Percentiles rank a stretch among this genome's conserved stretches.
Conservation (phyloP, 139 green algal genomes). For the Pleodorina starrii region DNA sequence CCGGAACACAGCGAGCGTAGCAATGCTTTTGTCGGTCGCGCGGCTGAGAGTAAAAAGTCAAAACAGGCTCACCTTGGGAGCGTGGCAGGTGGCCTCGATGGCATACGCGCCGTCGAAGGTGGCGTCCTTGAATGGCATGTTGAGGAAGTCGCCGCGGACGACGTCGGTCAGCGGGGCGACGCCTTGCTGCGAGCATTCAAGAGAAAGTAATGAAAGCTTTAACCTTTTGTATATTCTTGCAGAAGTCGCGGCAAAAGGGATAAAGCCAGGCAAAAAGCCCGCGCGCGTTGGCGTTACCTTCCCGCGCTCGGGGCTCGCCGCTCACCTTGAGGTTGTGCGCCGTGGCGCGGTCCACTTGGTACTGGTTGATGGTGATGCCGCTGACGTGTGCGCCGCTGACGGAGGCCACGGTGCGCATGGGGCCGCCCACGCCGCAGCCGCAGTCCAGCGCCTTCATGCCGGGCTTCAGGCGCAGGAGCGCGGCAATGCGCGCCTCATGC, state of each 20-base stretch:
- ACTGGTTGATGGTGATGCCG: conserved; percentile 98
- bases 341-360: conserved; percentile 88
- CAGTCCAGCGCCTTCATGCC: conserved; percentile 91
- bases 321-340: conserved; percentile 85
- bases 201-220: neutral
- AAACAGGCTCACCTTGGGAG: conserved; percentile 72
- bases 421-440: conserved; percentile 97
- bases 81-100: conserved; percentile 99
- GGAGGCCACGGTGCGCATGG: conserved; percentile 94
- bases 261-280: neutral
- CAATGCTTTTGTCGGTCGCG: no score
- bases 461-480: conserved; percentile 74
- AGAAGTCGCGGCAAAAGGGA: neutral
- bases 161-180: conserved; percentile 82
- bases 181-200: conserved; percentile 67
- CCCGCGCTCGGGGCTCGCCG: neutral
- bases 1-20: no score
- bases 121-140: conserved; percentile 91
- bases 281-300: conserved; percentile 15
- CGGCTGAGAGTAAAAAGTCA: neutral
- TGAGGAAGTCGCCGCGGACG: conserved; percentile 95
- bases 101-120: conserved; percentile 95
- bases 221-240: neutral
- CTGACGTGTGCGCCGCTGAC: conserved; percentile 89
- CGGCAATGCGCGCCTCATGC: conserved; percentile 90